Percentiles rank a stretch among this genome's conserved stretches.
phyloP scores from a whole-genome alignment of 2,329 filamentous ascomycete genomes.

The Apiospora pterosperma region DNA sequence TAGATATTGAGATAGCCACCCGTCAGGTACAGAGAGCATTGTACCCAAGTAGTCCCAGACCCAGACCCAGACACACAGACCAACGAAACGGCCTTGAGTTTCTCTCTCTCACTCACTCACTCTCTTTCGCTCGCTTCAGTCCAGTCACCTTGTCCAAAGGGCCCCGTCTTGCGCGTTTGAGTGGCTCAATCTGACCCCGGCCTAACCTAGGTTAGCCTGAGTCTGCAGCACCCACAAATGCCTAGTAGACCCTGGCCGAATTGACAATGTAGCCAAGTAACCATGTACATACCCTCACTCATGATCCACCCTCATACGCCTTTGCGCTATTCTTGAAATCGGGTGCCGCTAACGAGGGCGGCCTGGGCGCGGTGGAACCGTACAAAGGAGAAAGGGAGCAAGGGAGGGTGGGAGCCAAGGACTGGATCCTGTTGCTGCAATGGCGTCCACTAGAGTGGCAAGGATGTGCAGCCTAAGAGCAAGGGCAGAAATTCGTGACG shows the following conservation, averaged over 20 bases:
- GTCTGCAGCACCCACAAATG: constrained; percentile 17
- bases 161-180: constrained; percentile 27
- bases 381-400: not conserved
- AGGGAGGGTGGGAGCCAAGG: constrained; percentile 16
- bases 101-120: not conserved
- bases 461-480: constrained; percentile 16
- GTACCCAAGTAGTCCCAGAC: constrained; percentile 3
- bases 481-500: constrained; percentile 13
- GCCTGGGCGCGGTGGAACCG: constrained; percentile 17
- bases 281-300: not conserved
- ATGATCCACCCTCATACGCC: constrained; percentile 1
- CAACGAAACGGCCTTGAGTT: not conserved
- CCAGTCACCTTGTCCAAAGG: constrained; percentile 14
- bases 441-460: constrained; percentile 25
- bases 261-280: constrained; percentile 12
- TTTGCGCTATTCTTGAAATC: constrained; percentile 32
- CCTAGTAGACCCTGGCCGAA: constrained; percentile 14
- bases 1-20: constrained; percentile 28
- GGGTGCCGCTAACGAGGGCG: constrained; percentile 29
- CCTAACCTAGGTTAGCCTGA: constrained; percentile 19
- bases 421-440: constrained; percentile 27
- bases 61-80: not conserved
- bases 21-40: not conserved
- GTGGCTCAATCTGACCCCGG: constrained; percentile 26
- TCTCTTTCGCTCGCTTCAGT: constrained; percentile 10